Evolutionary conservation across 495 filamentous ascomycete species (phyloP), one percentile per base, ranked within the genome.

Genomic region (Neurospora pannonica): DNA sequence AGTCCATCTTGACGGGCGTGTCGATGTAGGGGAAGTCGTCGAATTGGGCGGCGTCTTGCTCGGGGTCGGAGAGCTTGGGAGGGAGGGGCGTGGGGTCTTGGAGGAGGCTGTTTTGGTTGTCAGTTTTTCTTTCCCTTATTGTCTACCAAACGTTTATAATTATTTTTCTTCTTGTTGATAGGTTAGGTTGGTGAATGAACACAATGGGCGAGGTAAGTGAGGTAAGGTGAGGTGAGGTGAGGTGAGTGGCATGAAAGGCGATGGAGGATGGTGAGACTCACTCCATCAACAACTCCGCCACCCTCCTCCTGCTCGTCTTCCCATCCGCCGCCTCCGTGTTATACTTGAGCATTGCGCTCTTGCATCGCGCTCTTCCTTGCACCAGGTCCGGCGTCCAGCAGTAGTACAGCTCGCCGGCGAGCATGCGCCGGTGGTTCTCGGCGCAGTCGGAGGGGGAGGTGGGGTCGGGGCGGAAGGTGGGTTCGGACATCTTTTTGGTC

Each of bases 271-370:
- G 3, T 11, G 31, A 71, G 38, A 84, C 89, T 85, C 83, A 95
- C 93, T 92, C 88, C 81, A 88, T 89, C 88, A 89, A 94, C n/a
- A 95, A 81, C 75, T 92, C 88, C 0, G 92, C 85, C 40, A 88
- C 79, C 60, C 82, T 82, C 70, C 93, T 84, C 38, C 92, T 83
- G 0, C 88, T 77, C 2, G 88, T 83, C 4, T 90, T 88, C 0
- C 87, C 86, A 11, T 38, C 43, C 5, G 87, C 84, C 34, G 83
- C 85, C 8, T 71, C 48, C 21, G 54, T 24, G 80, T 94, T 96
- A 83, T 90, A 94, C 2, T 84, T 84, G 38, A 83, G 79, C 77
- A 85, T 89, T 2, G 92, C 92, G 17, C 79, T 77, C 42, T 85
- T 84, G 79, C 91, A 93, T 19, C 89, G 84, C 10, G 79, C 76